These are phyloP conservation scores for Eragrostis nindensis DNA, from an alignment of 176 grass and related monocot genomes.

Conservation along the genomic window DNA sequence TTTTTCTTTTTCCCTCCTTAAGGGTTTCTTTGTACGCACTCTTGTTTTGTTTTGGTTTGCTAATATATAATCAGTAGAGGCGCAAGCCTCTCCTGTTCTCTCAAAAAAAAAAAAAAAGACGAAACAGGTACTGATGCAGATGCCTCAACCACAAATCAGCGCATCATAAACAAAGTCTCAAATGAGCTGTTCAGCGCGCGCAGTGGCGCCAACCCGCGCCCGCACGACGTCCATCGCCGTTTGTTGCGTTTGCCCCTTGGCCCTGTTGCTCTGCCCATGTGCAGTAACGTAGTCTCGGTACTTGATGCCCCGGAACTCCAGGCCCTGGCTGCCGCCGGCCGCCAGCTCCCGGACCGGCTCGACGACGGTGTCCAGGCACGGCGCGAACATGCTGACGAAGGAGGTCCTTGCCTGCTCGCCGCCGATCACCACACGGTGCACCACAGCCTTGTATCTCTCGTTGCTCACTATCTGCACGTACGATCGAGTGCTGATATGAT, in stretches of 20 bases:
- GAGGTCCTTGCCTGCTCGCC: constrained; percentile 61
- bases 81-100: too few species aligned
- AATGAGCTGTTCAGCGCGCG: too few species aligned
- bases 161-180: background rate
- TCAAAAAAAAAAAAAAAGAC: too few species aligned
- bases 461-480: constrained; percentile 80
- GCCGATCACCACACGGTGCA: constrained; percentile 67
- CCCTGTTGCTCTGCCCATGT: constrained; percentile 58
- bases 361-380: constrained; percentile 57
- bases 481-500: too few species aligned
- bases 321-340: background rate
- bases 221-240: constrained; percentile 50
- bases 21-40: too few species aligned
- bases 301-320: constrained; percentile 55
- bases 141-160: too few species aligned
- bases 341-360: constrained; percentile 58
- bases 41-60: too few species aligned
- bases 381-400: constrained; percentile 56
- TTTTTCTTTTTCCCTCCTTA: too few species aligned
- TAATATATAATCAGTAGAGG: too few species aligned
- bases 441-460: constrained; percentile 60
- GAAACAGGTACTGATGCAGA: too few species aligned
- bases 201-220: constrained; percentile 13
- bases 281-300: constrained; percentile 63
- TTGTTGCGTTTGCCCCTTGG: constrained; percentile 40